Base-by-base conservation (phyloP, 192 early-diverging fungal species). In the Umbelopsis sp. region DNA sequence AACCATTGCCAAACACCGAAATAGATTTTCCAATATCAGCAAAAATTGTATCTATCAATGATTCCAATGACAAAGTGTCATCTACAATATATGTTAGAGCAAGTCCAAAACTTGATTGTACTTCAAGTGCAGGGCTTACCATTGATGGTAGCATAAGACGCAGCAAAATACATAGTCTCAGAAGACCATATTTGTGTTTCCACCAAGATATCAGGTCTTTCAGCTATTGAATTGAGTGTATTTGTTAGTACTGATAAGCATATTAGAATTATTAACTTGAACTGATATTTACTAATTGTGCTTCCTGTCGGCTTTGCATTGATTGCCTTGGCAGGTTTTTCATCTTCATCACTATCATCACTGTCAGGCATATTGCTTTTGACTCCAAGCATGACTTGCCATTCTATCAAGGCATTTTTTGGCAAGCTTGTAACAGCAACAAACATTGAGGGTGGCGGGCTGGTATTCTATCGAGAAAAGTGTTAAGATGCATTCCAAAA, bases 351-450 rank as follows among this genome's bases (percentile, higher is more conserved):
- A 4, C 67, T 69, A 21, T 74, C 49, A 35, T 71, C 65, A 2
- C 78, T 68, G 25, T 67, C 71, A 21, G 75, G 71, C 25, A 74
- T 70, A 16, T 4, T 22, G 6, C 2, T 64, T 21, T 53, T 66
- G 15, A 64, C 20, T 46, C 49, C 13, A 25, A 86, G 35, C 10
- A 84, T 58, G 5, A 80, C 80, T 53, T 90, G 87, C 90, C 91
- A 93, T 70, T 93, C 92, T 37, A 92, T 77, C 49, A 82, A 76
- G 2, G 80, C 86, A 25, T 73, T 71, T 23, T 85, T 86, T 6
- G 92, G 92, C 4, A 93, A 75, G 10, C 79, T 77, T 1, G 90
- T 84, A 16, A 93, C 81, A 25, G 77, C 69, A 21, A 93, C 68
- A 52, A 77, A 91, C 45, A 89, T 49, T 7, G 74, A 33, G 8